A percentile compares a stretch with the other conserved stretches of the same genome.
These are phyloP conservation scores for Fusarium nygamai DNA, from an alignment of 2,329 filamentous ascomycete species.

Conservation along the genomic window DNA sequence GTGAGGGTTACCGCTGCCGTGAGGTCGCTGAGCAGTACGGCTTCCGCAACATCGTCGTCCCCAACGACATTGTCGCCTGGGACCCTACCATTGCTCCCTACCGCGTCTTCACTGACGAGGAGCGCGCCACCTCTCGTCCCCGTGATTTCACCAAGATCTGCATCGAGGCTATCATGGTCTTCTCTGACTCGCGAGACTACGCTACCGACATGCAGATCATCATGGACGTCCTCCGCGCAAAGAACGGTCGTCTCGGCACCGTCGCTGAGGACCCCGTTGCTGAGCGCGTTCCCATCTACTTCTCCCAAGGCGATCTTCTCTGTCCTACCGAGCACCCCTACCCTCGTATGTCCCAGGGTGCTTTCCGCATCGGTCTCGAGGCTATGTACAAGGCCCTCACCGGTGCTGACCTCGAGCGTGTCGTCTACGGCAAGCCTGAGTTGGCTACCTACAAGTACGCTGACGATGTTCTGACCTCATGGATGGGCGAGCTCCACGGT, in stretches of 20 bases:
- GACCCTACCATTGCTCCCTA: conserved; percentile 85
- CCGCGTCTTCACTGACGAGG: conserved; percentile 68
- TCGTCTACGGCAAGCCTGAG: conserved; percentile 73
- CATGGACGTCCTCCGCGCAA: conserved; percentile 79
- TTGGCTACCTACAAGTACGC: conserved; percentile 79
- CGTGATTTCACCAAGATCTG: conserved; percentile 80
- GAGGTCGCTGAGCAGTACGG: conserved; percentile 67
- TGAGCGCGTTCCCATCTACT: conserved; percentile 77
- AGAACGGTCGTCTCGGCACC: conserved; percentile 79
- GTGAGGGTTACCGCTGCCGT: conserved; percentile 77
- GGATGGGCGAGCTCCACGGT: conserved; percentile 81
- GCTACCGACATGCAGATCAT: conserved; percentile 85
- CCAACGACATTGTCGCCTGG: conserved; percentile 79
- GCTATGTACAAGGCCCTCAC: conserved; percentile 81
- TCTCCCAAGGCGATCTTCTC: conserved; percentile 85
- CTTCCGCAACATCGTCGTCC: conserved; percentile 82
- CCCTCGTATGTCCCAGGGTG: conserved; percentile 86
- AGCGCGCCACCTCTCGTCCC: conserved; percentile 73
- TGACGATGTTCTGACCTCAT: conserved; percentile 66
- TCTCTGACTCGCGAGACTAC: conserved; percentile 94
- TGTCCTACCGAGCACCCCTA: conserved; percentile 85
- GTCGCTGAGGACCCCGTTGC: conserved; percentile 50
- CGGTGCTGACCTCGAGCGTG: conserved; percentile 45
- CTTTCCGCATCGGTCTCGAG: conserved; percentile 80
- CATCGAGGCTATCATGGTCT: conserved; percentile 88